Conservation (phyloP, 306 rosid species). For the Cucumis hystrix region DNA sequence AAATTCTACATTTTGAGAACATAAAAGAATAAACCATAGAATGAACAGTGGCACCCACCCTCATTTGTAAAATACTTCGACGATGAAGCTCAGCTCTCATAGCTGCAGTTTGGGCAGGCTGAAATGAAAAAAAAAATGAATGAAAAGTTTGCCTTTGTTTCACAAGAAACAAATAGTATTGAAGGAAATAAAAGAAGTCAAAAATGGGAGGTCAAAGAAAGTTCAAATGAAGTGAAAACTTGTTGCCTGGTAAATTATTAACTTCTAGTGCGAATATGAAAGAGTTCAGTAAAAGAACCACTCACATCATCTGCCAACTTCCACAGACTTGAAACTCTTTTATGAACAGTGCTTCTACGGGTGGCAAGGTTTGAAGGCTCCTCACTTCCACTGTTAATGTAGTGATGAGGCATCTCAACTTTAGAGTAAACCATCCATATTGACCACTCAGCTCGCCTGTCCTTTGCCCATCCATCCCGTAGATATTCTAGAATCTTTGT, state of each 20-base stretch:
- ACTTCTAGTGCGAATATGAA: not conserved
- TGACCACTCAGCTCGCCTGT: constrained; percentile 87
- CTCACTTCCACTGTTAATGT: constrained; percentile 38
- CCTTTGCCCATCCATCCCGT: constrained; percentile 58
- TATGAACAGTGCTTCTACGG: constrained; percentile 45
- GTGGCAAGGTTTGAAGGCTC: constrained; percentile 33
- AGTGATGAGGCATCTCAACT: constrained; percentile 93
- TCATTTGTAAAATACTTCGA: constrained; percentile 79
- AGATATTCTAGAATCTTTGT: constrained; percentile 49
- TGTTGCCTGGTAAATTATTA: not conserved
- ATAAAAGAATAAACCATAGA: constrained; percentile 6
- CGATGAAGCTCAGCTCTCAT: constrained; percentile 79
- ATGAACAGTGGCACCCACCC: constrained; percentile 27
- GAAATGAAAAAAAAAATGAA: not conserved
- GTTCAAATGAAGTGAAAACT: not conserved
- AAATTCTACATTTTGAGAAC: not conserved
- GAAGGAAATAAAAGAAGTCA: not conserved
- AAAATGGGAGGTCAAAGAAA: not conserved
- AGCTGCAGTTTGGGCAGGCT: constrained; percentile 72
- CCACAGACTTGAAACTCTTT: constrained; percentile 45
- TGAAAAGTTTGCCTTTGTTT: not conserved
- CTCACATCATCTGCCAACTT: constrained; percentile 76
- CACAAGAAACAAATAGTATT: constrained; percentile 1
- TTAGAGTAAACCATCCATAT: constrained; percentile 93
- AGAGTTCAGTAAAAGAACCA: constrained; percentile 4